Conservation (phyloP, 2,329 filamentous ascomycete species). For the Hypoxylon sp. region DNA sequence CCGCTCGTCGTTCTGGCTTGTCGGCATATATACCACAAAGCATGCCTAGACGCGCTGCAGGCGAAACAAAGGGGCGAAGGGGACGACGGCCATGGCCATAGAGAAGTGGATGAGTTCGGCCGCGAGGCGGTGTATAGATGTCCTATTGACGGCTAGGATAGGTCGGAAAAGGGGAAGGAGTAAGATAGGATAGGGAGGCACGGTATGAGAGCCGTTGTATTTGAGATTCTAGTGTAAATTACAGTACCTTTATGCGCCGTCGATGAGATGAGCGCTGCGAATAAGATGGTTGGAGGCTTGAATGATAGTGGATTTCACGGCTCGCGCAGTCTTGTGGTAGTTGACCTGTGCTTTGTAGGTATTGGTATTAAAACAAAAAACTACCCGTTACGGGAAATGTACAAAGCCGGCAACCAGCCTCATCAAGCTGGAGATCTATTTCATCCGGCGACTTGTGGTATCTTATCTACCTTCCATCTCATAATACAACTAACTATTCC, state of each 20-base stretch:
- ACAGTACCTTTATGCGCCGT: slow-evolving; percentile 23
- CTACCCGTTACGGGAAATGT: neutral
- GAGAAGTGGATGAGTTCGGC: slow-evolving; percentile 61
- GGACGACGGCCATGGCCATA: slow-evolving; percentile 49
- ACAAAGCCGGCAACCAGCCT: neutral
- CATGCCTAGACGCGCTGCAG: slow-evolving; percentile 77
- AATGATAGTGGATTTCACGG: neutral
- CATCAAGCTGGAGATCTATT: neutral
- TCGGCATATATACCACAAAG: slow-evolving; percentile 78
- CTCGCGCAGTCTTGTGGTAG: neutral
- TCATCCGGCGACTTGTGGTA: slow-evolving; percentile 10
- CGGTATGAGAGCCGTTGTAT: slow-evolving; percentile 32
- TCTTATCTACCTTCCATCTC: slow-evolving; percentile 4
- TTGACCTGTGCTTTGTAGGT: neutral
- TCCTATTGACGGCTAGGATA: slow-evolving; percentile 68
- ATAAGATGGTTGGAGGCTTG: slow-evolving; percentile 11
- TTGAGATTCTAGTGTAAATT: slow-evolving; percentile 42
- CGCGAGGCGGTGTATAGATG: slow-evolving; percentile 68
- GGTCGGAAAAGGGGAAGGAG: neutral
- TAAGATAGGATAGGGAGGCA: slow-evolving; percentile 5
- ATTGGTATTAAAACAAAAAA: neutral
- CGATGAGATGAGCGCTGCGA: slow-evolving; percentile 14
- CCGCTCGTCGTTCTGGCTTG: slow-evolving; percentile 78
- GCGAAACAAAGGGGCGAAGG: slow-evolving; percentile 65
- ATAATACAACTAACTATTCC: slow-evolving; percentile 3